Evolutionary conservation across 2,329 filamentous ascomycete genomes (phyloP).

Genomic region (Helicocarpus griseus): DNA sequence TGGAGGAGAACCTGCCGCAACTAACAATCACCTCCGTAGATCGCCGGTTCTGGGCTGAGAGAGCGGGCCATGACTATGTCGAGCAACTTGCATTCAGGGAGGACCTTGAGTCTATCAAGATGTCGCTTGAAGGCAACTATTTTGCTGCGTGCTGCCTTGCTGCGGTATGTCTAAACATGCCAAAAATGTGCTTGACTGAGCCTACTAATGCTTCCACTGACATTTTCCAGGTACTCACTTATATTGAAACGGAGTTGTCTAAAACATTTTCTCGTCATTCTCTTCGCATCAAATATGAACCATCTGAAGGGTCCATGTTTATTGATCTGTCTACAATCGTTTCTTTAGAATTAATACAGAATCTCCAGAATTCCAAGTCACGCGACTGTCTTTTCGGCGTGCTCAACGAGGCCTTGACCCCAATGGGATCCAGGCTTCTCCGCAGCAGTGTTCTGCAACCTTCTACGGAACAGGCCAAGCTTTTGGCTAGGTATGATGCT

Average conservation of each 20-base stretch:
- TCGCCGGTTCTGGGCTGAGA: conserved; percentile 75
- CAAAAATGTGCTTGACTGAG: neutral
- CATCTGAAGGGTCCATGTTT: conserved; percentile 89
- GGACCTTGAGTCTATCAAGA: conserved; percentile 71
- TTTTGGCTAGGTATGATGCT: conserved; percentile 68
- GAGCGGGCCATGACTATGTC: conserved; percentile 65
- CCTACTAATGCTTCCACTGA: neutral
- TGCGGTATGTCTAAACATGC: conserved; percentile 52
- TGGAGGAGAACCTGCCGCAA: conserved; percentile 61
- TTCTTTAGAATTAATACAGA: conserved; percentile 84
- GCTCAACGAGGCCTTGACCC: conserved; percentile 73
- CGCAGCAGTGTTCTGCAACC: conserved; percentile 83
- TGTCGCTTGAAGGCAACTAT: conserved; percentile 71
- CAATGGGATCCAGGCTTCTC: conserved; percentile 79
- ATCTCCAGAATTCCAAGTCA: conserved; percentile 65
- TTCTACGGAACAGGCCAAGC: conserved; percentile 59
- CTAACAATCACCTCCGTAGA: conserved; percentile 57
- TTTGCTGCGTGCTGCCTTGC: conserved; percentile 78
- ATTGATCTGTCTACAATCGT: conserved; percentile 83
- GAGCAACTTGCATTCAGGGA: conserved; percentile 68
- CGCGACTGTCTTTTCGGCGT: conserved; percentile 76
- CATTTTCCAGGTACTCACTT: conserved; percentile 60
- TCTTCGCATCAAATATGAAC: conserved; percentile 74
- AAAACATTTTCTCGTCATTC: conserved; percentile 68
- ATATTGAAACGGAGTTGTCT: conserved; percentile 60